Conservation (phyloP, 2,329 filamentous ascomycete species). For the Xylaria polymorpha region DNA sequence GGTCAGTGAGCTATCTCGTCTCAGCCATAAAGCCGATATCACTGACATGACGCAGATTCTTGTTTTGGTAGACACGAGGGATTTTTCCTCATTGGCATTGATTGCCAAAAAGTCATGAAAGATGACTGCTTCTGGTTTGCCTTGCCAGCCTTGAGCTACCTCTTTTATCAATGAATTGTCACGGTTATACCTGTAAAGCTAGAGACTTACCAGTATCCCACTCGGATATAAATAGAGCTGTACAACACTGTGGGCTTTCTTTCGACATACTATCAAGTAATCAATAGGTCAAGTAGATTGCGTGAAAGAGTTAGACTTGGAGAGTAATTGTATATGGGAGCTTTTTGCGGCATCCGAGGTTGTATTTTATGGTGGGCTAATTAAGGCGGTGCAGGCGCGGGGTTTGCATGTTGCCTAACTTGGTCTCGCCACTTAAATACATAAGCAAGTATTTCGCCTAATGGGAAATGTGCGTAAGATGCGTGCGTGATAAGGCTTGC, state of each 20-base stretch:
- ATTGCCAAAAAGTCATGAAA: not conserved
- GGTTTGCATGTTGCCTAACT: not conserved
- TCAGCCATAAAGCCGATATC: not conserved
- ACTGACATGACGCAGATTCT: conserved; percentile 32
- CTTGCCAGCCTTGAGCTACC: conserved; percentile 18
- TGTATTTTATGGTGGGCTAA: conserved; percentile 10
- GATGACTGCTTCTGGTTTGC: not conserved
- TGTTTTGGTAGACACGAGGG: not conserved
- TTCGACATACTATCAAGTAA: conserved; percentile 6
- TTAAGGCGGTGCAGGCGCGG: conserved; percentile 8
- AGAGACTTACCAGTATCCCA: conserved; percentile 20
- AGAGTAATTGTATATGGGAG: not conserved
- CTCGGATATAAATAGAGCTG: conserved; percentile 16
- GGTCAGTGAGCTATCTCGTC: conserved; percentile 13
- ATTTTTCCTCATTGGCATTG: not conserved
- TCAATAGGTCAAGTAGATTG: not conserved
- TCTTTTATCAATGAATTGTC: conserved; percentile 3
- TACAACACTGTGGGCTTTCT: not conserved
- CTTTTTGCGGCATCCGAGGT: not conserved
- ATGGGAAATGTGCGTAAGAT: not conserved
- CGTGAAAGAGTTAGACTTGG: not conserved
- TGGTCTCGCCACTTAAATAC: conserved; percentile 3
- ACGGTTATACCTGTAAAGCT: not conserved
- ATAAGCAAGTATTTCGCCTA: not conserved
- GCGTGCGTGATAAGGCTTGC: not conserved